These are phyloP conservation scores for Phytophthora rubi DNA, from an alignment of 352 stramenopile genomes.

Conservation along the genomic window DNA sequence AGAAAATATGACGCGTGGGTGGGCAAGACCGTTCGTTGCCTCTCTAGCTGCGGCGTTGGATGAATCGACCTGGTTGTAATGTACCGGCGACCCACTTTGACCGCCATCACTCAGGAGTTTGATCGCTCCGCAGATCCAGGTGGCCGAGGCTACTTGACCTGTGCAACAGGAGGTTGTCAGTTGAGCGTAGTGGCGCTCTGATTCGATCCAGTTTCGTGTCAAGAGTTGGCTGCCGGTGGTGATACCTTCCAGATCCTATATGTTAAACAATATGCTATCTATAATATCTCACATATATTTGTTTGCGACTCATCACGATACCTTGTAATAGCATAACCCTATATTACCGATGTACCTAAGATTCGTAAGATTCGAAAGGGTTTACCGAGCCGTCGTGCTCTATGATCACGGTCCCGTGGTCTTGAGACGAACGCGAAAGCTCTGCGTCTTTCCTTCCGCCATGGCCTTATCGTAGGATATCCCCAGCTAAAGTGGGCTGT, in stretches of 20 bases:
- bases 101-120: slow-evolving; percentile 1
- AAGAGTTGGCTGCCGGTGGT: background rate
- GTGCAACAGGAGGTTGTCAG: background rate
- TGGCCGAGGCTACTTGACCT: background rate
- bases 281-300: too few relatives aligned
- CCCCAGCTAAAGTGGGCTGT: background rate
- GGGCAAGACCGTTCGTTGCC: background rate
- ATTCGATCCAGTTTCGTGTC: slow-evolving; percentile 11
- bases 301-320: too few relatives aligned
- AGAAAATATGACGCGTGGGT: too few relatives aligned
- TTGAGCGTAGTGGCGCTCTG: slow-evolving; percentile 1
- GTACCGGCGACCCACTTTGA: background rate
- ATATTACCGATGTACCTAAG: too few relatives aligned
- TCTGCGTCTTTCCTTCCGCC: slow-evolving; percentile 17
- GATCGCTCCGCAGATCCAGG: slow-evolving; percentile 5
- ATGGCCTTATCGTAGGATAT: background rate
- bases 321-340: background rate
- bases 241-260: background rate
- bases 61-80: slow-evolving; percentile 14
- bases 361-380: background rate
- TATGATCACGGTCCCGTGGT: slow-evolving; percentile 9
- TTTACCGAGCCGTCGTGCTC: background rate
- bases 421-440: slow-evolving; percentile 19
- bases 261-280: background rate
- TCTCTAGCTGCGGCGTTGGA: slow-evolving; percentile 1